A percentile compares a stretch with the other conserved stretches of the same genome.
Evolutionary conservation across 2,329 filamentous ascomycete genomes (phyloP).

Genomic region (Nigrospora oryzae): DNA sequence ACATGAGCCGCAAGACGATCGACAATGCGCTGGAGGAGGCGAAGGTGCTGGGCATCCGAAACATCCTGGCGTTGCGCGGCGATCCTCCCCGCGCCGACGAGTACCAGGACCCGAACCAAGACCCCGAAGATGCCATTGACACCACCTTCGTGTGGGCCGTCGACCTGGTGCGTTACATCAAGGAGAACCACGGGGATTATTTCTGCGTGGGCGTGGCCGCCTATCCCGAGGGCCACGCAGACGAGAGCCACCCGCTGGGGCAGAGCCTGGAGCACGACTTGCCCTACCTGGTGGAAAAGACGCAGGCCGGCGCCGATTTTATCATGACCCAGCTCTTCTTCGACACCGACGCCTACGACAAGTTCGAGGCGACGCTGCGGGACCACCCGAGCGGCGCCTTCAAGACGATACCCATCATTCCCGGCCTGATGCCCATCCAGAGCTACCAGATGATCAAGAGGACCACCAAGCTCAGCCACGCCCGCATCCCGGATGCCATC

Average conservation of each 20-base stretch:
- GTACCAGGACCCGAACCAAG: slow-evolving; percentile 59
- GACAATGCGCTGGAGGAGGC: slow-evolving; percentile 88
- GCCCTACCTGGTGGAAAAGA: slow-evolving; percentile 85
- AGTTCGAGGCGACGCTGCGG: slow-evolving; percentile 69
- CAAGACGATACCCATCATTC: slow-evolving; percentile 81
- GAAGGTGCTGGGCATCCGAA: slow-evolving; percentile 82
- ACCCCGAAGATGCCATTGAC: slow-evolving; percentile 52
- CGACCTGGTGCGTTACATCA: slow-evolving; percentile 86
- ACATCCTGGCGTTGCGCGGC: slow-evolving; percentile 85
- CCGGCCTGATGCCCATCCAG: slow-evolving; percentile 95
- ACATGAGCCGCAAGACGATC: slow-evolving; percentile 82
- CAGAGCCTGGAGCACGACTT: slow-evolving; percentile 72
- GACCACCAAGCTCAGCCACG: slow-evolving; percentile 91
- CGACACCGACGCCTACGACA: slow-evolving; percentile 72
- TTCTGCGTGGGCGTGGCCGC: slow-evolving; percentile 93
- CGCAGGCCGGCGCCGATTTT: slow-evolving; percentile 86
- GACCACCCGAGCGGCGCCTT: slow-evolving; percentile 79
- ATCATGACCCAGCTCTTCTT: slow-evolving; percentile 99
- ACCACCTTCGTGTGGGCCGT: slow-evolving; percentile 82
- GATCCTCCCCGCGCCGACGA: slow-evolving; percentile 87
- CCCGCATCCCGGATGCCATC: slow-evolving; percentile 65
- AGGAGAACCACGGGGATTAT: slow-evolving; percentile 78
- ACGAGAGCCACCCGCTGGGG: slow-evolving; percentile 71
- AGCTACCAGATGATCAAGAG: slow-evolving; percentile 92
- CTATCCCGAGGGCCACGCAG: slow-evolving; percentile 92